Base-by-base conservation (phyloP, 2,329 filamentous ascomycete species). In the Cladorrhinum sp. region DNA sequence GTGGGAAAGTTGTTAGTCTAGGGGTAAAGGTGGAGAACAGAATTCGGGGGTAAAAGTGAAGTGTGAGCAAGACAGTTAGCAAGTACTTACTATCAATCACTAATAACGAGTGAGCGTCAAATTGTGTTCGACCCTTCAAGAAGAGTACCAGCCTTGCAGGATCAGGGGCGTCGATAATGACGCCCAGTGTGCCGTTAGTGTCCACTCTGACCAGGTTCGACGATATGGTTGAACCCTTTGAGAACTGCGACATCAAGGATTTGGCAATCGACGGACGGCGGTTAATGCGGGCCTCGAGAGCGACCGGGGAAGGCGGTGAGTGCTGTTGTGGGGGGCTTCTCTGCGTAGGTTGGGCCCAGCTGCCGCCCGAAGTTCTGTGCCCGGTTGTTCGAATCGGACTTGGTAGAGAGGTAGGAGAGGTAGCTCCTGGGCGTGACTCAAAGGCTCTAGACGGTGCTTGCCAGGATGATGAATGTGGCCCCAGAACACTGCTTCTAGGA, bases 91-190 rank as follows among this genome's bases (percentile, higher is more conserved):
- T 60, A n/a, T 63, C 55, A 4, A 63, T 56, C 1, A 55, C 58
- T 8, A 63, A 12, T 2, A 63, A 20, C 2, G 55, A 54, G 8
- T 41, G 24, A 16, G 23, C 12, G 13, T 20, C 49, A 16, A 22
- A 10, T 10, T 22, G 27, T 13, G 38, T 22, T 10, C 23, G 10
- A 16, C 23, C 13, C 22, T 24, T 38, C 4, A 63, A 25, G 13
- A 60, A 63, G 1, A 63, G 18, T 1, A 58, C 49, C 13, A 63
- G 24, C 1, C 61, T 55, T 6, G 61, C 16, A 13, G 61, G 61
- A 16, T 63, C 61, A 12, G 61, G 61, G 18, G 38, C 23, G 24
- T 54, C 51, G 48, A 63, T 56, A n/a, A 60, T 58, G 51, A 45
- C 52, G 12, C 61, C 58, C n/a, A 56, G 10, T 7, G 41, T 63